Conservation (phyloP, 2,329 filamentous ascomycete species). For the Blastomyces gilchristii region DNA sequence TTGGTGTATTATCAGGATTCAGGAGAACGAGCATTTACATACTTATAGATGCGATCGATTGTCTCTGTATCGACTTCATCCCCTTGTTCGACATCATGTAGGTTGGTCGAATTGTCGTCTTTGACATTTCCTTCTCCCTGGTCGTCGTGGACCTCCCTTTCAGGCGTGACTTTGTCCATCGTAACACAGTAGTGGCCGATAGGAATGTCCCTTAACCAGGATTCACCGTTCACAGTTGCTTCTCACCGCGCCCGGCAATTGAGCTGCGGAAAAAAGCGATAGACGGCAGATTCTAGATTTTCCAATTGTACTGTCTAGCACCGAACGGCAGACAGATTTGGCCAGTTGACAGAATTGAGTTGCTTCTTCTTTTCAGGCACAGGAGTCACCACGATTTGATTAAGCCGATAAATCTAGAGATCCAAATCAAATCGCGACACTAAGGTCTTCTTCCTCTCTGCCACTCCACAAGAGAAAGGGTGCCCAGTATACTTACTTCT, state of each 20-base stretch:
- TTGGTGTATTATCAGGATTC: background rate
- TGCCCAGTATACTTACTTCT: background rate
- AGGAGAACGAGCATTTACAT: background rate
- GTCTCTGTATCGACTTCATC: constrained; percentile 24
- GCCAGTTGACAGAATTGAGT: constrained; percentile 35
- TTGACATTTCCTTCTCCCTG: background rate
- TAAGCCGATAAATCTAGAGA: constrained; percentile 2
- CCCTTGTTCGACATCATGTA: constrained; percentile 17
- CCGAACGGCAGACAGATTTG: background rate
- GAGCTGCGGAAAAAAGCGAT: background rate
- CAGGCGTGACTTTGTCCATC: background rate
- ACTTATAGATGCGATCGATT: constrained; percentile 33
- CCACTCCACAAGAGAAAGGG: background rate
- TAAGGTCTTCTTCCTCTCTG: background rate
- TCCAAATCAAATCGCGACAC: background rate
- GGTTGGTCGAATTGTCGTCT: background rate
- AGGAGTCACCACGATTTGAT: constrained; percentile 47
- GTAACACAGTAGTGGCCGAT: background rate
- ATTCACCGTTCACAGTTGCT: background rate
- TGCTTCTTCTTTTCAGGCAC: constrained; percentile 40
- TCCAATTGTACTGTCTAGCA: background rate
- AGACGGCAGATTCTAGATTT: background rate
- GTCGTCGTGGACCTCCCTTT: background rate
- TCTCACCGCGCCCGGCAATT: background rate
- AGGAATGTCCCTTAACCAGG: background rate